Percentiles rank a stretch among this genome's conserved stretches.
phyloP scores from a whole-genome alignment of 1,284 basidiomycete species.

The Irpex rosettiformis region DNA sequence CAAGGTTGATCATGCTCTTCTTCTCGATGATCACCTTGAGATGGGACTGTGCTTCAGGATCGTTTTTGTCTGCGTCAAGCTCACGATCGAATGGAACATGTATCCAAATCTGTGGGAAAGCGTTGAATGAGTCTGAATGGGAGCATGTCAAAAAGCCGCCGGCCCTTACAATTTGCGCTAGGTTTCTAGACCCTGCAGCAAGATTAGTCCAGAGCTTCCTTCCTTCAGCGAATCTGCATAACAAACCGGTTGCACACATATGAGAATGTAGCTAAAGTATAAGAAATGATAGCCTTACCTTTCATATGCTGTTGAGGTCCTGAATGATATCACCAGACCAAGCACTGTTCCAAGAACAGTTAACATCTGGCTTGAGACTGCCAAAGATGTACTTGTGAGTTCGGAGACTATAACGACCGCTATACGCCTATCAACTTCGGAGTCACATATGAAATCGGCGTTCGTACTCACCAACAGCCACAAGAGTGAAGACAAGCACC shows the following conservation, averaged over 20 bases:
- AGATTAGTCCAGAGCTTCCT: conserved; percentile 63
- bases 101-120: conserved; percentile 52
- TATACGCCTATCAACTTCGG: conserved; percentile 20
- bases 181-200: conserved; percentile 47
- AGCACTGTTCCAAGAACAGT: conserved; percentile 41
- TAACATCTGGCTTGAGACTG: conserved; percentile 39
- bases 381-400: conserved; percentile 39
- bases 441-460: neutral
- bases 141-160: neutral
- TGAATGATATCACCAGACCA: conserved; percentile 38
- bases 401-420: conserved; percentile 56
- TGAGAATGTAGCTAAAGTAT: neutral
- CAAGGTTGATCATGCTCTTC: conserved; percentile 70
- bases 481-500: conserved; percentile 49
- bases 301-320: conserved; percentile 57
- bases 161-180: conserved; percentile 48
- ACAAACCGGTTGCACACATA: neutral
- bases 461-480: conserved; percentile 47
- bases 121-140: neutral
- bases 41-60: conserved; percentile 29
- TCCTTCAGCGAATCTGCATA: conserved; percentile 62
- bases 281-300: conserved; percentile 35
- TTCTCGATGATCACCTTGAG: conserved; percentile 63
- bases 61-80: conserved; percentile 30
- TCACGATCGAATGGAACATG: conserved; percentile 51